These are phyloP conservation scores for Trametes versicolor DNA, from an alignment of 1,284 basidiomycete genomes.

Conservation along the genomic window DNA sequence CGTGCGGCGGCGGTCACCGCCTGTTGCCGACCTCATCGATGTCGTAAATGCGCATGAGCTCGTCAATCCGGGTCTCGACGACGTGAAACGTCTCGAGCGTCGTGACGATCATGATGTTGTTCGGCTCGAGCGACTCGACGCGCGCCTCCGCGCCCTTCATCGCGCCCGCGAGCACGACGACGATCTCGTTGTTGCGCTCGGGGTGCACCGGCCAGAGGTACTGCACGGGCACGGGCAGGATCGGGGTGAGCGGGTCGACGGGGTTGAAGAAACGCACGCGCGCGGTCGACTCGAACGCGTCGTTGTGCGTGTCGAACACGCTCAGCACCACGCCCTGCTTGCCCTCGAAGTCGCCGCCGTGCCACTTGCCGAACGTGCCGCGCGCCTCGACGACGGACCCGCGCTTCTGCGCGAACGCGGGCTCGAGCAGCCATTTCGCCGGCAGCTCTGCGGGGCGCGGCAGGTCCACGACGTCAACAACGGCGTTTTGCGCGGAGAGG, in stretches of 20 bases:
- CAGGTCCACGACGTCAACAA: not conserved
- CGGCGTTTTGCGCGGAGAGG: not conserved
- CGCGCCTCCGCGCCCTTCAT: slow-evolving; percentile 39
- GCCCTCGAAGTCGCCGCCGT: slow-evolving; percentile 64
- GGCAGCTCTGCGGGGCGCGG: slow-evolving; percentile 38
- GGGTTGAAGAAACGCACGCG: slow-evolving; percentile 43
- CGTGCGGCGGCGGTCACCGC: slow-evolving; percentile 8
- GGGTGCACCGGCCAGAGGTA: slow-evolving; percentile 44
- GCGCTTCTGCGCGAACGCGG: slow-evolving; percentile 47
- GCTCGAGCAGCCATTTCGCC: slow-evolving; percentile 57
- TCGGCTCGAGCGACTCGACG: slow-evolving; percentile 33
- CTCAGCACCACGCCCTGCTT: slow-evolving; percentile 54
- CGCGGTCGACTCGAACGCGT: slow-evolving; percentile 43
- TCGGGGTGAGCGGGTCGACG: slow-evolving; percentile 33
- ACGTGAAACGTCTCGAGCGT: slow-evolving; percentile 31
- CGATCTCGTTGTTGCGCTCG: slow-evolving; percentile 35
- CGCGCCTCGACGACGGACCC: slow-evolving; percentile 60
- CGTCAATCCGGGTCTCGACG: slow-evolving; percentile 24
- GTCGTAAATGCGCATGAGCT: slow-evolving; percentile 23
- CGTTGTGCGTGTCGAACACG: slow-evolving; percentile 47
- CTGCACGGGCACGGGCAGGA: slow-evolving; percentile 43
- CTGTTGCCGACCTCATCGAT: slow-evolving; percentile 34
- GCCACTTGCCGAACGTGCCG: slow-evolving; percentile 59
- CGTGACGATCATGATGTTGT: slow-evolving; percentile 27
- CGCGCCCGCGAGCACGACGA: slow-evolving; percentile 40